These are phyloP conservation scores for Neonectria coccinea DNA, from an alignment of 2,329 filamentous ascomycete genomes.

Conservation along the genomic window DNA sequence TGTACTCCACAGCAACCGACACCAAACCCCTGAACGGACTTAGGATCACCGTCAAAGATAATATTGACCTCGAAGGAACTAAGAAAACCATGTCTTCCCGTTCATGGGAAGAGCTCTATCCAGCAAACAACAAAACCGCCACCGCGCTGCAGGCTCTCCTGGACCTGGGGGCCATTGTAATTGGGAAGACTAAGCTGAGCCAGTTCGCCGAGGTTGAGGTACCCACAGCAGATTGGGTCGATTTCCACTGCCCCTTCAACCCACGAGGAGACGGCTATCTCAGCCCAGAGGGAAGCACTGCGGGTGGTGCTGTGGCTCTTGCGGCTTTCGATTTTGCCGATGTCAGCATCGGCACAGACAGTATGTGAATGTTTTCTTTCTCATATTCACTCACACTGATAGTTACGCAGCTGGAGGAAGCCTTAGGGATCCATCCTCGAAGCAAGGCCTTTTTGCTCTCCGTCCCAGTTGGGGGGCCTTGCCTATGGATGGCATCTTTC, in stretches of 20 bases:
- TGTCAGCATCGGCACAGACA: slow-evolving; percentile 36
- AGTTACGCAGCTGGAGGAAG: neutral
- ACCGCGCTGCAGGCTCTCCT: slow-evolving; percentile 65
- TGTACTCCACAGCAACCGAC: neutral
- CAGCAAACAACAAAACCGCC: slow-evolving; percentile 58
- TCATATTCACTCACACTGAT: neutral
- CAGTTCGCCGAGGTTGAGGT: slow-evolving; percentile 55
- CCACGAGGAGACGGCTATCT: slow-evolving; percentile 47
- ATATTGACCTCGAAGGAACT: slow-evolving; percentile 64
- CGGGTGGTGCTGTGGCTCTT: slow-evolving; percentile 44
- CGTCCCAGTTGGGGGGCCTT: neutral
- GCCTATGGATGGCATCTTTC: neutral
- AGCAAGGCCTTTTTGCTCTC: neutral
- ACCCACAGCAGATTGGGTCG: slow-evolving; percentile 59
- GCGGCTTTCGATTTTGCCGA: slow-evolving; percentile 49
- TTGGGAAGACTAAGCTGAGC: slow-evolving; percentile 58
- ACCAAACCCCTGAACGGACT: slow-evolving; percentile 2
- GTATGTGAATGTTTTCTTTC: neutral
- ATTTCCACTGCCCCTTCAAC: slow-evolving; percentile 46
- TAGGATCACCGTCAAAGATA: slow-evolving; percentile 62
- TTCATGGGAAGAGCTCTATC: slow-evolving; percentile 66
- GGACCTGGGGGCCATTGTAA: slow-evolving; percentile 64
- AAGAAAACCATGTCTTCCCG: slow-evolving; percentile 65
- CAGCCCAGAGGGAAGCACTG: slow-evolving; percentile 42
- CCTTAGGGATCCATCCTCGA: neutral